phyloP scores from a whole-genome alignment of 1,139 yeast species.

The Geotrichum siamense region DNA sequence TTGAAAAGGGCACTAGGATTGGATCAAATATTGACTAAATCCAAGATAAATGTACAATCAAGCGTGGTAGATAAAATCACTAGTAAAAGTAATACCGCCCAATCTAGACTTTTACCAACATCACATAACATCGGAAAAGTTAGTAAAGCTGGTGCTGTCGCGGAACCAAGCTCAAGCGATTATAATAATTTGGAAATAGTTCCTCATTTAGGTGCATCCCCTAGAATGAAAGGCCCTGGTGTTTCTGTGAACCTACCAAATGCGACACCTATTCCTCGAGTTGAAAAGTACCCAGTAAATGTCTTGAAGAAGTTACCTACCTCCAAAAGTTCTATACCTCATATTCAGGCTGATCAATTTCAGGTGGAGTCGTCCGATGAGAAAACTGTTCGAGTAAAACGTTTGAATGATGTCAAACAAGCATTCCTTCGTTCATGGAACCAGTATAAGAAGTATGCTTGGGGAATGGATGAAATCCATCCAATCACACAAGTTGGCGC shows the following conservation, averaged over 20 bases:
- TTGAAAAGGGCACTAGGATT: too few relatives aligned
- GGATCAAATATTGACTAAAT: too few relatives aligned
- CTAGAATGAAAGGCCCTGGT: not conserved
- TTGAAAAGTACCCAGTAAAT: constrained; percentile 24
- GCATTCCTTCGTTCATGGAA: constrained; percentile 55
- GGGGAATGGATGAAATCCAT: constrained; percentile 58
- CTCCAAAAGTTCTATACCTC: constrained; percentile 7
- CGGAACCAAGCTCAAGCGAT: not conserved
- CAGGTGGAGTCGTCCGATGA: constrained; percentile 5
- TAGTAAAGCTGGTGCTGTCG: constrained; percentile 1
- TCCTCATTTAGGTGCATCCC: constrained; percentile 1
- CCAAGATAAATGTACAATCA: too few relatives aligned
- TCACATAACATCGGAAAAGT: not conserved
- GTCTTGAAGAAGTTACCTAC: constrained; percentile 15
- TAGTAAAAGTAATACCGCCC: too few relatives aligned
- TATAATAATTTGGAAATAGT: constrained; percentile 3
- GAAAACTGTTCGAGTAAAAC: constrained; percentile 21
- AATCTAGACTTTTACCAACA: too few relatives aligned
- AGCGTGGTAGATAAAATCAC: too few relatives aligned
- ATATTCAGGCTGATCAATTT: constrained; percentile 10
- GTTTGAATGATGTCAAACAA: constrained; percentile 42
- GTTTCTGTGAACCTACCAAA: not conserved
- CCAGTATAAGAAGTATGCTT: constrained; percentile 50
- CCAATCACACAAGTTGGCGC: constrained; percentile 35
- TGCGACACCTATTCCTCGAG: constrained; percentile 20